phyloP scores from a whole-genome alignment of 2,329 filamentous ascomycete genomes.

The Magnaporthiopsis incrustans region DNA sequence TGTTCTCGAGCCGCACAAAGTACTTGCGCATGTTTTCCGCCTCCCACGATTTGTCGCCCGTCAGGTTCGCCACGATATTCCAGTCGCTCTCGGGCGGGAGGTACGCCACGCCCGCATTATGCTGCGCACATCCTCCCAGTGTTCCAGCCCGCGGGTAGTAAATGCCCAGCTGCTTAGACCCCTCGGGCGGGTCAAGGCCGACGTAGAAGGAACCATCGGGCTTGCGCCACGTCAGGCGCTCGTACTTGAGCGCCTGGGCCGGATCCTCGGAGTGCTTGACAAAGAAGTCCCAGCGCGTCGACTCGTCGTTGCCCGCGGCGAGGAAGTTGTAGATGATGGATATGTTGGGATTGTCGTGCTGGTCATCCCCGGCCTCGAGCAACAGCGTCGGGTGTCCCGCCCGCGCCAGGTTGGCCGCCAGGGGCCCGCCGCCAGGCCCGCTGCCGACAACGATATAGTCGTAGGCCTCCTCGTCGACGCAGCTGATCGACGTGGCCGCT shows the following conservation, averaged over 20 bases:
- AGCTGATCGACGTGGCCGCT: slow-evolving; percentile 10
- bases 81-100: slow-evolving; percentile 54
- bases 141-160: slow-evolving; percentile 39
- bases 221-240: slow-evolving; percentile 43
- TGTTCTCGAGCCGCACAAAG: slow-evolving; percentile 47
- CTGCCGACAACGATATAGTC: slow-evolving; percentile 57
- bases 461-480: slow-evolving; percentile 23
- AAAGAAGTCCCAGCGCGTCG: slow-evolving; percentile 50
- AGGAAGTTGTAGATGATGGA: slow-evolving; percentile 40
- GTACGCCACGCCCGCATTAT: slow-evolving; percentile 53
- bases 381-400: slow-evolving; percentile 52
- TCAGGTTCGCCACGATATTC: slow-evolving; percentile 44
- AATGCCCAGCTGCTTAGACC: slow-evolving; percentile 32
- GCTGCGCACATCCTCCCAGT: slow-evolving; percentile 44
- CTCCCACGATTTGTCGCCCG: slow-evolving; percentile 52
- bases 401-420: slow-evolving; percentile 49
- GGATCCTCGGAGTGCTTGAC: slow-evolving; percentile 48
- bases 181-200: slow-evolving; percentile 27
- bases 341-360: slow-evolving; percentile 36
- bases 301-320: slow-evolving; percentile 41
- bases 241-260: slow-evolving; percentile 36
- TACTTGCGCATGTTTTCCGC: slow-evolving; percentile 53
- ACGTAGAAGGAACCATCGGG: slow-evolving; percentile 28
- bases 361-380: slow-evolving; percentile 54
- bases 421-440: slow-evolving; percentile 51